phyloP scores from a whole-genome alignment of 2,329 filamentous ascomycete genomes.

The Penicillium sp. region DNA sequence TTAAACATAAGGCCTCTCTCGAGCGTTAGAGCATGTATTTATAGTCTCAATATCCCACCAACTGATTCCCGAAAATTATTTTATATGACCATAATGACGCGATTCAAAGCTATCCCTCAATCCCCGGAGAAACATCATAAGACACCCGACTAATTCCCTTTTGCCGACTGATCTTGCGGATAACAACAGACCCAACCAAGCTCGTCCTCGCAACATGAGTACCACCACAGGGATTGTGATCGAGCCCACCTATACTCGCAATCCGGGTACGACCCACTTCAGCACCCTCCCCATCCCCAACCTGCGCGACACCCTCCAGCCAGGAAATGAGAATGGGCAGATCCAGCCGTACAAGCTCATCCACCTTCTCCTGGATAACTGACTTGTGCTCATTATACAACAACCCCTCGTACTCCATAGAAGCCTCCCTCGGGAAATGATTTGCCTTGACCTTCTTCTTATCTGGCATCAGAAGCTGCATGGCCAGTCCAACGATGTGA shows the following conservation, averaged over 20 bases:
- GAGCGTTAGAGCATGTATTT: constrained; percentile 6
- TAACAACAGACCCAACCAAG: constrained; percentile 24
- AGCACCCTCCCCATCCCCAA: constrained; percentile 18
- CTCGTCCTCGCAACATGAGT: constrained; percentile 30
- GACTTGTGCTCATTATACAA: constrained; percentile 32
- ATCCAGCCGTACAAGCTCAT: constrained; percentile 26
- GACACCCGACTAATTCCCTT: constrained; percentile 32
- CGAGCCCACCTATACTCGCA: constrained; percentile 31
- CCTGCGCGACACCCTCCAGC: constrained; percentile 23
- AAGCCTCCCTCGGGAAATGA: constrained; percentile 30
- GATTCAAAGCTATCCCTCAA: constrained; percentile 2
- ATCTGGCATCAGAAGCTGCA: constrained; percentile 27
- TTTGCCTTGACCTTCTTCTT: constrained; percentile 33
- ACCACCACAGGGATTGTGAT: constrained; percentile 33
- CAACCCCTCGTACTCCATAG: constrained; percentile 32
- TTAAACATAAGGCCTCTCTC: neutral
- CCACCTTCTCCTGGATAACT: constrained; percentile 30
- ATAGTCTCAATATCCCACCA: neutral
- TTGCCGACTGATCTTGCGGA: constrained; percentile 32
- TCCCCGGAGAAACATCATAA: constrained; percentile 25
- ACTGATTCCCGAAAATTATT: neutral
- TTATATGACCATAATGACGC: neutral
- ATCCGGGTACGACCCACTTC: constrained; percentile 21
- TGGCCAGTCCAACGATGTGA: constrained; percentile 31
- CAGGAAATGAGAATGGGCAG: constrained; percentile 27